Conservation (phyloP, 73 alveolate species). For the Breviolum minutum region DNA sequence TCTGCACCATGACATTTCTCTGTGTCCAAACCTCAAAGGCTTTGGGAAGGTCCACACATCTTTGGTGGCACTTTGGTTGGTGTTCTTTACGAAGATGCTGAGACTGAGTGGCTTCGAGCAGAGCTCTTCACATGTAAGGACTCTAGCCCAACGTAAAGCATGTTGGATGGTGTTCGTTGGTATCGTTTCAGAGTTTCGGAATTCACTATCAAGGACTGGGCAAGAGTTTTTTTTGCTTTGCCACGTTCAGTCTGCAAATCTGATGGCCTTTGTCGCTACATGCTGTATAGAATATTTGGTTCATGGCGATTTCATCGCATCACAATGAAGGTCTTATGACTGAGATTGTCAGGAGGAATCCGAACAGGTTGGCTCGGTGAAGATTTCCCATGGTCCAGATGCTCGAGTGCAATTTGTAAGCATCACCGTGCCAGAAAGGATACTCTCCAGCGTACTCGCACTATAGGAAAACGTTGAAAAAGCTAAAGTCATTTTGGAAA, state of each 20-base stretch:
- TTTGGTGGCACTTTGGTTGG: constrained; percentile 89
- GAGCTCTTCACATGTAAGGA: constrained; percentile 55
- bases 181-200: no score
- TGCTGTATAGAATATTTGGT: no score
- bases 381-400: constrained; percentile 79
- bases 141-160: background rate
- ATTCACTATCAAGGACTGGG: no score
- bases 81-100: constrained; percentile 72
- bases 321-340: no score
- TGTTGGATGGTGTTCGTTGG: no score
- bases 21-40: background rate
- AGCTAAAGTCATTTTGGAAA: no score
- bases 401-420: background rate
- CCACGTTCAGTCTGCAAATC: background rate
- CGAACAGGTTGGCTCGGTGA: constrained; percentile 79
- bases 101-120: constrained; percentile 82
- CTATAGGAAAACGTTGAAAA: no score
- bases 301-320: no score
- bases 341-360: constrained; percentile 68
- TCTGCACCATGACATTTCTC: no score
- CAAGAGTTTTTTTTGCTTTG: background rate
- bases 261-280: background rate
- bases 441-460: no score
- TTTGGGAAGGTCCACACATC: constrained; percentile 83
- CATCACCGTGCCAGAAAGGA: background rate